Evolutionary conservation across 139 green algal genomes (phyloP), one percentile per base, ranked within the genome.

Genomic region (Tetraselmis striata): DNA sequence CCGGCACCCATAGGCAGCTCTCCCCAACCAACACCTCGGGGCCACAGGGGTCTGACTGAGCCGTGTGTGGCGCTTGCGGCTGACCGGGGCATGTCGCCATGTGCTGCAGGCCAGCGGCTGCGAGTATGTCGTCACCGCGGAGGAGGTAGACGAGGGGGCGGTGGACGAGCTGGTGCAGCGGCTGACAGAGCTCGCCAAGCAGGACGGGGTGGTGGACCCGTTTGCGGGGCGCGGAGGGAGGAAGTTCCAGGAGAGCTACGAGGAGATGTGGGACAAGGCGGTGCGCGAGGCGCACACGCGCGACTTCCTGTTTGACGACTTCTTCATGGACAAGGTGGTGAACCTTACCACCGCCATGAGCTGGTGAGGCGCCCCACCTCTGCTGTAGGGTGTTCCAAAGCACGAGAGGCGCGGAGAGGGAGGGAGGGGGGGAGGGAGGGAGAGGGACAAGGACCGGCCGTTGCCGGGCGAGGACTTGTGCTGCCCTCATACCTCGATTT

Each of bases 111-210:
- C 86, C 25, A 83, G 76, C 78, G 91, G 91, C 31, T 86, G 84
- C 30, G 79, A 85, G 22, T 31, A 79, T 23, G 89, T 84, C 24
- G 76, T 94, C 29, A 90, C 75, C 0, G 84, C 77, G 25, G 87
- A 91, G 32, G 89, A 91, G 58, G 85, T 92, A 31, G 91, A 93
- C 67, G 86, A 87, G 30, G 89, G 87, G 0, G 91, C 94, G 78
- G 89, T 94, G 84, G 91, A 94, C 77, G 83, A 87, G 29, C 78
- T 92, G 31, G 85, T 90, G 2, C 32, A 83, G 82, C 45, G 45
- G 45, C 45, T 67, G 45, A 67, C 45, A 18, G 32, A 82, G 26
- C 85, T 94, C 18, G 31, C 83, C 59, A 30, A 29, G 59, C 45
- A 77, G 76, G 85, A 90, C 0, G 90, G 89, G 28, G 83, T 89